These are phyloP conservation scores for Hordeum marinum DNA, from an alignment of 176 grass and related monocot species.

Conservation along the genomic window DNA sequence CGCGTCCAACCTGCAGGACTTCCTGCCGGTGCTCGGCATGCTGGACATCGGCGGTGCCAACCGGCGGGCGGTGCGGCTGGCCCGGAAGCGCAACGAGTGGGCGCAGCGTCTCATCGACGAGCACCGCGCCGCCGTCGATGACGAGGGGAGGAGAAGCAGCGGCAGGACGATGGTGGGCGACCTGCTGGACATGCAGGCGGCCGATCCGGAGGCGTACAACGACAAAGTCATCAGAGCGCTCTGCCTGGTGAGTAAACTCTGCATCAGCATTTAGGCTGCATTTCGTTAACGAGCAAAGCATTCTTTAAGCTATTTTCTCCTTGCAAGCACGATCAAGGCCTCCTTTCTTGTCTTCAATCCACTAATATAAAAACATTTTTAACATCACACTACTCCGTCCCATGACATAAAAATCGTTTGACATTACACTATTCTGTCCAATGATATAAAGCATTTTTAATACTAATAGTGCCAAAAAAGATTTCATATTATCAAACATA, in stretches of 20 bases:
- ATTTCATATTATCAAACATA: no score
- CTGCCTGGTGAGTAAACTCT: slow-evolving; percentile 4
- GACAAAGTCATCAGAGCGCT: slow-evolving; percentile 42
- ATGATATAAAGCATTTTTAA: no score
- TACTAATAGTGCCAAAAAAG: no score
- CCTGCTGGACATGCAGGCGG: slow-evolving; percentile 34
- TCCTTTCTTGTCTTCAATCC: no score
- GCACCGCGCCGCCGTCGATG: not conserved
- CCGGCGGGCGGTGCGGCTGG: not conserved
- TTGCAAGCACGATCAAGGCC: not conserved
- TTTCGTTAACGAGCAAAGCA: not conserved
- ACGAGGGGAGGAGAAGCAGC: not conserved
- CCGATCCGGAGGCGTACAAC: slow-evolving; percentile 32
- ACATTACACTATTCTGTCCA: no score
- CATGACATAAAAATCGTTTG: no score
- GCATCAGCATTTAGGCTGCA: not conserved
- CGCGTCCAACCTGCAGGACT: slow-evolving; percentile 44
- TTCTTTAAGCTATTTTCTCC: no score
- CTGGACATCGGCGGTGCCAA: slow-evolving; percentile 21
- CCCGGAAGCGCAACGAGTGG: slow-evolving; percentile 18
- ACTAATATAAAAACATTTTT: no score
- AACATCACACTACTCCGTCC: no score
- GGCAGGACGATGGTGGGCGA: slow-evolving; percentile 27
- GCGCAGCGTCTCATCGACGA: slow-evolving; percentile 41
- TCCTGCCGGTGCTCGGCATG: slow-evolving; percentile 24